Evolutionary conservation across 768 basidiomycete genomes (phyloP).

Genomic region (Rhodotorula paludigena): DNA sequence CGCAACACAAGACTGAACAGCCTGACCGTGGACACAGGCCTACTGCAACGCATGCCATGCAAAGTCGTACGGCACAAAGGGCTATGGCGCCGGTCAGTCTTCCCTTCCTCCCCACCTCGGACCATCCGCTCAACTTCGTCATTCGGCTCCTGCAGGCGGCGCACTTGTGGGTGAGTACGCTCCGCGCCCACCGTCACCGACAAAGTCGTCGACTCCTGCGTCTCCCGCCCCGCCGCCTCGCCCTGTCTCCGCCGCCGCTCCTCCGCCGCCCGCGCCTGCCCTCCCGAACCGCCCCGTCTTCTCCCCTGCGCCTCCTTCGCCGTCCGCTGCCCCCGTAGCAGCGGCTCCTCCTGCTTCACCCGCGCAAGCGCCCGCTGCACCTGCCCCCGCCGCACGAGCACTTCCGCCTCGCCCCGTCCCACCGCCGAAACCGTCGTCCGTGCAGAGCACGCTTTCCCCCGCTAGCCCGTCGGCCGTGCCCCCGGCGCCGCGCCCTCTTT

Average conservation of each 20-base stretch:
- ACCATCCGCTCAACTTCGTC: not conserved
- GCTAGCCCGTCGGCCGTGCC: no score
- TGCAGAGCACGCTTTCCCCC: no score
- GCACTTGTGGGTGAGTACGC: constrained; percentile 31
- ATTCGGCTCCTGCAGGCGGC: not conserved
- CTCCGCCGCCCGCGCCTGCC: not conserved
- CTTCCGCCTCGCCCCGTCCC: no score
- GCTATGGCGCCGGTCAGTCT: constrained; percentile 25
- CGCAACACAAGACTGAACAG: constrained; percentile 39
- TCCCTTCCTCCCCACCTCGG: not conserved
- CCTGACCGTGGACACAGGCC: constrained; percentile 36
- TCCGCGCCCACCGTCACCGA: not conserved
- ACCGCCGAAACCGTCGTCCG: no score
- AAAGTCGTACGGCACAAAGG: constrained; percentile 61
- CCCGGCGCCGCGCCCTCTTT: no score
- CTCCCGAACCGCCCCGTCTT: no score
- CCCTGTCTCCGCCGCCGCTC: not conserved
- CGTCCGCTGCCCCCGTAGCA: not conserved
- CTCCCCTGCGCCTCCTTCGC: not conserved
- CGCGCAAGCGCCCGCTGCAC: no score
- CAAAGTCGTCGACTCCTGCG: not conserved
- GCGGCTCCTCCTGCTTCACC: no score
- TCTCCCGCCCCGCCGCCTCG: no score
- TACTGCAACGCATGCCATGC: constrained; percentile 75
- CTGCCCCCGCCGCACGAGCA: no score